Evolutionary conservation across 2,329 filamentous ascomycete species (phyloP).

Genomic region (Monascus ruber): DNA sequence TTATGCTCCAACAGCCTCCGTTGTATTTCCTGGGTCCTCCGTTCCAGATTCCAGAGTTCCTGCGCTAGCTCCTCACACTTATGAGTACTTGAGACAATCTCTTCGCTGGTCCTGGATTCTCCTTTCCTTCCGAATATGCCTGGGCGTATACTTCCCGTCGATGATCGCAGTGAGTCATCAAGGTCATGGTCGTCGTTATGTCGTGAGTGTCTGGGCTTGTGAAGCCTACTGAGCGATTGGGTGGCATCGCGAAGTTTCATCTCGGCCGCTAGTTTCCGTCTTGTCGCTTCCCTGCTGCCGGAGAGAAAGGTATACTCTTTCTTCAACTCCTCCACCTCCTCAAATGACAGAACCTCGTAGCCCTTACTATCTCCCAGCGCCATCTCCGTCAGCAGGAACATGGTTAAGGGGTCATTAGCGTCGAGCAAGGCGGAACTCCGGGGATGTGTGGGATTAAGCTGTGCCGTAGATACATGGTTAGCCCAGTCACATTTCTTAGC

Average conservation of each 20-base stretch:
- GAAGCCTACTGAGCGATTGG: constrained; percentile 70
- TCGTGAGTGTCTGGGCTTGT: constrained; percentile 52
- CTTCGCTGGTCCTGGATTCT: constrained; percentile 46
- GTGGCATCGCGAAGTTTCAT: constrained; percentile 92
- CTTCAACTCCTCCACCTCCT: constrained; percentile 85
- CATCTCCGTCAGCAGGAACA: constrained; percentile 88
- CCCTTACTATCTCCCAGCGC: constrained; percentile 78
- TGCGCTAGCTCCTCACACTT: constrained; percentile 77
- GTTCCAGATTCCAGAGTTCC: constrained; percentile 71
- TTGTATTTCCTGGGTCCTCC: constrained; percentile 62
- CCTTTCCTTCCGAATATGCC: constrained; percentile 38
- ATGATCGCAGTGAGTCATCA: constrained; percentile 23
- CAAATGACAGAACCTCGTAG: constrained; percentile 77
- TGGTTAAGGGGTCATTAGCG: constrained; percentile 54
- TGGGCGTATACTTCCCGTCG: constrained; percentile 32
- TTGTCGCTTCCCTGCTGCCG: constrained; percentile 68
- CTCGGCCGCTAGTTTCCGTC: constrained; percentile 76
- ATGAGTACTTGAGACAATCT: constrained; percentile 60
- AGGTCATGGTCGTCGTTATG: constrained; percentile 31
- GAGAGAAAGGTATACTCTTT: constrained; percentile 65
- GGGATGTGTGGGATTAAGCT: constrained; percentile 42
- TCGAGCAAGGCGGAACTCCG: constrained; percentile 29
- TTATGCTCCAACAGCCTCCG: constrained; percentile 76
- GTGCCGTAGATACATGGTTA: constrained; percentile 26
- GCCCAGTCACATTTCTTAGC: not conserved